Percentiles rank a stretch among this genome's conserved stretches.
These are phyloP conservation scores for Agaricus sinodeliciosus DNA, from an alignment of 768 basidiomycete genomes.

Conservation along the genomic window DNA sequence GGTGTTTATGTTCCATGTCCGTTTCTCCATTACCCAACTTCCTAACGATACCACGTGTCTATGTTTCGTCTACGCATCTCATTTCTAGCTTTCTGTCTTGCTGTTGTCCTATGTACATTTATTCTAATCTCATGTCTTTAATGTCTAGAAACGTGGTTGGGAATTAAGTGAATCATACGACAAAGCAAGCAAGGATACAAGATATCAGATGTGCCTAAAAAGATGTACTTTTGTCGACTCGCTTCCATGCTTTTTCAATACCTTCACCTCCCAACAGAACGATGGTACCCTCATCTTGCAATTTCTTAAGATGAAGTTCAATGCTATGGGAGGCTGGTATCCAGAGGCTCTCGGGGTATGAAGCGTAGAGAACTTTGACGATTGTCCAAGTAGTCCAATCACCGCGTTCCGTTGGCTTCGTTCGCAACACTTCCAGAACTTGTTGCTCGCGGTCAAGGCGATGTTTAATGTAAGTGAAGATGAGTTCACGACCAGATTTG, in stretches of 20 bases:
- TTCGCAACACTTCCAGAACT: constrained; percentile 49
- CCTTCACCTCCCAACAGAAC: constrained; percentile 43
- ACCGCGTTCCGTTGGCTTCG: constrained; percentile 21
- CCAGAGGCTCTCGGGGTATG: constrained; percentile 68
- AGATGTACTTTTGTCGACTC: constrained; percentile 15
- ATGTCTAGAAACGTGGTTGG: not conserved
- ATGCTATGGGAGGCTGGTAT: constrained; percentile 65
- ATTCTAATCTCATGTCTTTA: not conserved
- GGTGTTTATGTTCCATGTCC: not conserved
- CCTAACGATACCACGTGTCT: not conserved
- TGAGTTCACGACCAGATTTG: constrained; percentile 47
- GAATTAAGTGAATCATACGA: not conserved
- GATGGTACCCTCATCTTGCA: constrained; percentile 59
- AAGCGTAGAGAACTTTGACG: constrained; percentile 60
- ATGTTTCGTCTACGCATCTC: not conserved
- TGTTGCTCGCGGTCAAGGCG: constrained; percentile 77
- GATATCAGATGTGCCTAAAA: constrained; percentile 1
- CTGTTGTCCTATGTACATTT: not conserved
- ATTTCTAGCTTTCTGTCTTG: not conserved
- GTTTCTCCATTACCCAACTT: not conserved
- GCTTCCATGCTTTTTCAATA: constrained; percentile 42
- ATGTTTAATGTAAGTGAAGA: constrained; percentile 73
- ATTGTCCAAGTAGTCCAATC: constrained; percentile 62
- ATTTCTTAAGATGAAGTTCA: constrained; percentile 66
- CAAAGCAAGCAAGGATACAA: not conserved